phyloP scores from a whole-genome alignment of 2,329 filamentous ascomycete species.

The Paraphoma sp. region DNA sequence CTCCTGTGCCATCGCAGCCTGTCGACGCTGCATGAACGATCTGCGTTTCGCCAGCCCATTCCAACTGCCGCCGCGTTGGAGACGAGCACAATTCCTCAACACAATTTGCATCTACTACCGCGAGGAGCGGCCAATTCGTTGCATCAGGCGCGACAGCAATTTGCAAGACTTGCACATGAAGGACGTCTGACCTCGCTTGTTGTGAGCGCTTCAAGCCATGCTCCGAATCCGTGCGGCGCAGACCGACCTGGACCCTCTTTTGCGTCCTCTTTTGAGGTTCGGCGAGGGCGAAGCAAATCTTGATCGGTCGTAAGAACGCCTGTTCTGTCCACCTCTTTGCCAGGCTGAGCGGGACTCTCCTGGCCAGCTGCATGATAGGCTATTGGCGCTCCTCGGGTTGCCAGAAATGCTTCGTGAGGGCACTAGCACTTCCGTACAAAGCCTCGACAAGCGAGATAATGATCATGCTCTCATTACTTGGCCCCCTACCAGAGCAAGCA shows the following conservation, averaged over 20 bases:
- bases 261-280: conserved; percentile 15
- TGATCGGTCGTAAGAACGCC: conserved; percentile 34
- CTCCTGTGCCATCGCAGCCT: conserved; percentile 3
- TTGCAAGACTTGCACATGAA: conserved; percentile 17
- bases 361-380: conserved; percentile 2
- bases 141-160: conserved; percentile 12
- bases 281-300: conserved; percentile 32
- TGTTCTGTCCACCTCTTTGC: conserved; percentile 21
- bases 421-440: conserved; percentile 8
- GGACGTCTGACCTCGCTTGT: conserved; percentile 28
- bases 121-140: conserved; percentile 18
- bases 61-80: conserved; percentile 22
- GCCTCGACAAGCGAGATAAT: conserved; percentile 35
- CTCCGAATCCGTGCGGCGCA: conserved; percentile 24
- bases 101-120: conserved; percentile 22
- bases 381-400: not conserved
- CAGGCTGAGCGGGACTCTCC: not conserved
- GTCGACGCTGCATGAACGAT: conserved; percentile 22
- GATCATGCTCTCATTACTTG: conserved; percentile 24
- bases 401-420: conserved; percentile 1
- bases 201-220: conserved; percentile 27
- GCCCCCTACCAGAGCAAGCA: conserved; percentile 24
- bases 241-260: conserved; percentile 29
- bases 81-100: conserved; percentile 25
- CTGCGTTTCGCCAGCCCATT: conserved; percentile 17